Percentiles rank a stretch among this genome's conserved stretches.
phyloP scores from a whole-genome alignment of 2,329 filamentous ascomycete species.

The Microsporum ferrugineum region DNA sequence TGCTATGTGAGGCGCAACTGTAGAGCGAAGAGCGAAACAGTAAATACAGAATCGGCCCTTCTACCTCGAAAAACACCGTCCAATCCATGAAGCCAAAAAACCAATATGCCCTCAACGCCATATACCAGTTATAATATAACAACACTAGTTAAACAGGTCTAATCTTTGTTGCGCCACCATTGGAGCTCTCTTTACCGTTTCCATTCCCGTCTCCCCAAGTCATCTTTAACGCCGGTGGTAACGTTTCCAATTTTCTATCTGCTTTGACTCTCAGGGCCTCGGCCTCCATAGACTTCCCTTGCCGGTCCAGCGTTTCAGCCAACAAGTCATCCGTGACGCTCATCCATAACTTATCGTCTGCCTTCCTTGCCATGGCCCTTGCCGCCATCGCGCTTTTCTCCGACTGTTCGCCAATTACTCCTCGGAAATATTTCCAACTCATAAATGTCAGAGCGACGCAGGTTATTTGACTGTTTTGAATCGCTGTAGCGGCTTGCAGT shows the following conservation, averaged over 20 bases:
- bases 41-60: background rate
- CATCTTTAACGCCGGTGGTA: constrained; percentile 29
- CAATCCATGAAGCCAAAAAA: background rate
- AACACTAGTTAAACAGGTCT: constrained; percentile 9
- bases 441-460: constrained; percentile 76
- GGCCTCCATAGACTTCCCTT: constrained; percentile 51
- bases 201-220: background rate
- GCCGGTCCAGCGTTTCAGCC: constrained; percentile 60
- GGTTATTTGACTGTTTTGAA: constrained; percentile 67
- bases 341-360: constrained; percentile 63
- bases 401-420: constrained; percentile 68
- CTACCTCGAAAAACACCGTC: background rate
- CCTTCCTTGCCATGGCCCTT: constrained; percentile 55
- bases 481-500: constrained; percentile 55
- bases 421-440: constrained; percentile 69
- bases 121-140: background rate
- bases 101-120: background rate
- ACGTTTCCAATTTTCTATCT: constrained; percentile 27
- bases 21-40: no score
- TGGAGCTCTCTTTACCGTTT: background rate
- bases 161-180: constrained; percentile 10
- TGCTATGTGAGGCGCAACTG: background rate
- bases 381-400: constrained; percentile 64
- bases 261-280: constrained; percentile 36
- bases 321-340: constrained; percentile 72